Evolutionary conservation across 1,139 yeast genomes (phyloP), one percentile per base, ranked within the genome.

Genomic region (Taphrina pruni): DNA sequence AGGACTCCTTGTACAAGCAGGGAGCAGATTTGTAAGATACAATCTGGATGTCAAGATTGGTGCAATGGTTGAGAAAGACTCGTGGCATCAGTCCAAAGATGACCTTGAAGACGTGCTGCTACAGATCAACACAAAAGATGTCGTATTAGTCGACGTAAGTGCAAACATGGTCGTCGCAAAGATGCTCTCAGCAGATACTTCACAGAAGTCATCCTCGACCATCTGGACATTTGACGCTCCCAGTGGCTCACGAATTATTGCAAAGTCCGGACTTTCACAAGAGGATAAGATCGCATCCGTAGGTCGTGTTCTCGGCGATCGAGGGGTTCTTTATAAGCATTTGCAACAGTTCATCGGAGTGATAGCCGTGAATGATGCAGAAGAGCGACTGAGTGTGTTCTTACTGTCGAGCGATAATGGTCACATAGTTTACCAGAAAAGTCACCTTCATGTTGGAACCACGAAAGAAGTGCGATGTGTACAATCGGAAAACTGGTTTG

Each of bases 401-500:
- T 75, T 93, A 8, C 70, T 92, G 41, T 96, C 93, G 76, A 83
- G 87, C 0, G 81, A 88, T 7, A 84, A 90, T 0, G 98, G 98
- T 1, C 82, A 85, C 55, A 72, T 87, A 0, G 79, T 92, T 8
- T 77, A 76, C 74, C 77, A 78, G 7, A 51, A 51, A 6, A 48
- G 32, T 14, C 70, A 70, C 39, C 36, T 41, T 21, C 36, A 55
- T 58, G 73, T 77, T 6, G 75, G 77, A 32, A 84, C 82, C 54
- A 78, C 81, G 1, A 75, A 82, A 21, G 81, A 85, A 0, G 75
- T 90, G 21, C 81, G 83, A 38, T 75, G 90, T 50, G 81, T 87
- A 0, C 84, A 87, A 77, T 95, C 93, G 69, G 98, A 94, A 76
- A 87, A 92, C 77, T 93, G 96, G 91, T 80, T 91, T 14, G 83